Percentiles rank a stretch among this genome's conserved stretches.
Evolutionary conservation across 2,329 filamentous ascomycete species (phyloP).

Genomic region (Colletotrichum chlorophyti): DNA sequence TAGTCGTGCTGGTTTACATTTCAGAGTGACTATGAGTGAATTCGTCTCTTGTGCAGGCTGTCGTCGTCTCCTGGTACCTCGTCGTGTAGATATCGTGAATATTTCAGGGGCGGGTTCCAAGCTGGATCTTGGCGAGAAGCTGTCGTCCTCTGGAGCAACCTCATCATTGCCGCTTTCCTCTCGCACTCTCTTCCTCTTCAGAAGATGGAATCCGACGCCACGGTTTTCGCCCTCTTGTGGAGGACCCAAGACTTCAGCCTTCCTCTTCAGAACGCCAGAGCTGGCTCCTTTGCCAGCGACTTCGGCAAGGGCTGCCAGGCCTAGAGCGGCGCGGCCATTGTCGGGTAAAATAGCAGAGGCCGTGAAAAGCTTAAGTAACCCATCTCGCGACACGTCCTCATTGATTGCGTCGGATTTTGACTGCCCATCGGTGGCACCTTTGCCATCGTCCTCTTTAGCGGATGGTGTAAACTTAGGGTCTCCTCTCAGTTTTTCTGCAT

Average conservation of each 20-base stretch:
- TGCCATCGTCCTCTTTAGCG: not conserved
- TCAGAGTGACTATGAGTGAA: constrained; percentile 20
- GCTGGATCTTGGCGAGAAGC: not conserved
- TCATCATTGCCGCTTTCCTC: not conserved
- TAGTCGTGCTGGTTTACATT: too few relatives aligned
- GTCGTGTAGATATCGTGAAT: not conserved
- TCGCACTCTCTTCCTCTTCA: constrained; percentile 1
- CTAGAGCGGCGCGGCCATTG: not conserved
- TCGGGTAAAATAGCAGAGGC: not conserved
- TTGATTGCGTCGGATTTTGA: too few relatives aligned
- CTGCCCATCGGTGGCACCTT: not conserved
- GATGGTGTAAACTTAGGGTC: not conserved
- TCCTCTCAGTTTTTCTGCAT: not conserved
- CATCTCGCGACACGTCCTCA: not conserved
- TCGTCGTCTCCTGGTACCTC: not conserved
- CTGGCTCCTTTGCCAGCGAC: constrained; percentile 9
- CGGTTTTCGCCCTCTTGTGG: not conserved
- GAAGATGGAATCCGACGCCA: not conserved
- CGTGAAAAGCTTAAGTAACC: too few relatives aligned
- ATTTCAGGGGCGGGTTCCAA: not conserved
- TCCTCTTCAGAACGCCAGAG: constrained; percentile 6
- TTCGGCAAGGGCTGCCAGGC: constrained; percentile 16
- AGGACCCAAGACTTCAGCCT: not conserved
- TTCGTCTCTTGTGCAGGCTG: not conserved
- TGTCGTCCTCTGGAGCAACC: not conserved